These are phyloP conservation scores for Singerocomus rubriflavus DNA, from an alignment of 1,284 basidiomycete species.

Conservation along the genomic window DNA sequence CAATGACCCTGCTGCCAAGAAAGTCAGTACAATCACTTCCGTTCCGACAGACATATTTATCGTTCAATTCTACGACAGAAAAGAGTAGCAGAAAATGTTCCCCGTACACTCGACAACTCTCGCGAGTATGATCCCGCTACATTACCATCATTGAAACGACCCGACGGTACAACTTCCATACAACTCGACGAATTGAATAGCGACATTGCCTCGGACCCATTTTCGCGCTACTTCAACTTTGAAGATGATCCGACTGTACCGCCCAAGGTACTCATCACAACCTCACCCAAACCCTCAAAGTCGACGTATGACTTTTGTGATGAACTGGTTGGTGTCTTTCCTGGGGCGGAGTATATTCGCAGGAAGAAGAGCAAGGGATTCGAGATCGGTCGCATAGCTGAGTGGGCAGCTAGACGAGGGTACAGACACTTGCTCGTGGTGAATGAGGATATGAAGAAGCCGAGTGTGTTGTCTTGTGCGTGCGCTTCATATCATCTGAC, in stretches of 20 bases:
- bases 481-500: slow-evolving; percentile 9
- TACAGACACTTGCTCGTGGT: slow-evolving; percentile 91
- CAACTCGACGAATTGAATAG: slow-evolving; percentile 56
- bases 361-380: slow-evolving; percentile 92
- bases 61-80: slow-evolving; percentile 50
- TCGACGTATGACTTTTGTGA: slow-evolving; percentile 86
- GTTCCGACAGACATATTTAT: neutral
- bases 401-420: slow-evolving; percentile 88
- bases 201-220: slow-evolving; percentile 71
- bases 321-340: slow-evolving; percentile 89
- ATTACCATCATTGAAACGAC: slow-evolving; percentile 46
- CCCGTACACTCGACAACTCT: slow-evolving; percentile 91
- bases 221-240: slow-evolving; percentile 66
- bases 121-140: slow-evolving; percentile 88
- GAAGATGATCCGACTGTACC: slow-evolving; percentile 63
- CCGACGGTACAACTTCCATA: slow-evolving; percentile 33
- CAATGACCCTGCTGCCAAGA: slow-evolving; percentile 66
- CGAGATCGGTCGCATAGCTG: slow-evolving; percentile 89
- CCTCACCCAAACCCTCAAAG: slow-evolving; percentile 83
- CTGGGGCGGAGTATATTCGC: slow-evolving; percentile 91
- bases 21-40: slow-evolving; percentile 45
- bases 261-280: slow-evolving; percentile 89
- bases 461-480: slow-evolving; percentile 55
- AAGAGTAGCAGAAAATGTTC: slow-evolving; percentile 81
- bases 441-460: slow-evolving; percentile 91